Percentiles rank a stretch among this genome's conserved stretches.
These are phyloP conservation scores for Picea mariana DNA, from an alignment of 83 land plant species.

Conservation along the genomic window DNA sequence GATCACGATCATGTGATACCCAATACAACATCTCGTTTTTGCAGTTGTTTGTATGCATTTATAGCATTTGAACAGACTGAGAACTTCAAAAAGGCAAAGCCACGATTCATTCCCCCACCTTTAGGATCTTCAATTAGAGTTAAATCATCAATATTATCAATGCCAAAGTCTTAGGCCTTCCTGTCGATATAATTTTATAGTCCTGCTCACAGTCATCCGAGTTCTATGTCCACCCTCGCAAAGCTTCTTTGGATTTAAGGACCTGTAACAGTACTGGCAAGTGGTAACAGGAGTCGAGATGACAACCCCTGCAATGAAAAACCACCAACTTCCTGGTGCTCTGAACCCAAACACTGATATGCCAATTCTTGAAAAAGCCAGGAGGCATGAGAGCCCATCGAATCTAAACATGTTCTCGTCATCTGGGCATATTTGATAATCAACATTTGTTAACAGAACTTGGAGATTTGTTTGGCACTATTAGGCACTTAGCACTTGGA, in stretches of 20 bases:
- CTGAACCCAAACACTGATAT: slow-evolving; percentile 76
- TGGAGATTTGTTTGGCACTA: no score
- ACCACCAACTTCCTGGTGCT: slow-evolving; percentile 72
- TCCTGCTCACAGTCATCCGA: no score
- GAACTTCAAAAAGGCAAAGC: slow-evolving; percentile 92
- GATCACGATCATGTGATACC: slow-evolving; percentile 24
- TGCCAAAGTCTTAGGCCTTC: slow-evolving; percentile 35
- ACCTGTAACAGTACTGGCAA: no score
- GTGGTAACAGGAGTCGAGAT: no score
- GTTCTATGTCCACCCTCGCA: no score
- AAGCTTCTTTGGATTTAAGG: no score
- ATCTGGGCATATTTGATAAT: slow-evolving; percentile 18
- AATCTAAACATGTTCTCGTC: slow-evolving; percentile 91
- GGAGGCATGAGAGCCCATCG: slow-evolving; percentile 89
- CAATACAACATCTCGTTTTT: slow-evolving; percentile 76
- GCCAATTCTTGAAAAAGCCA: slow-evolving; percentile 76
- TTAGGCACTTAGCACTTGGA: no score
- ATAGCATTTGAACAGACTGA: slow-evolving; percentile 79
- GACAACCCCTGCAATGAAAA: slow-evolving; percentile 66
- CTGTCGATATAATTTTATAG: no score
- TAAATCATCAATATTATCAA: slow-evolving; percentile 75
- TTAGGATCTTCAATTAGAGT: slow-evolving; percentile 83
- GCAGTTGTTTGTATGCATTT: slow-evolving; percentile 82
- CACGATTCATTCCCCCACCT: slow-evolving; percentile 78
- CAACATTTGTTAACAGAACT: no score